A percentile compares a stretch with the other conserved stretches of the same genome.
phyloP scores from a whole-genome alignment of 148 eudicot genomes.

The Rhododendron mucronatum region DNA sequence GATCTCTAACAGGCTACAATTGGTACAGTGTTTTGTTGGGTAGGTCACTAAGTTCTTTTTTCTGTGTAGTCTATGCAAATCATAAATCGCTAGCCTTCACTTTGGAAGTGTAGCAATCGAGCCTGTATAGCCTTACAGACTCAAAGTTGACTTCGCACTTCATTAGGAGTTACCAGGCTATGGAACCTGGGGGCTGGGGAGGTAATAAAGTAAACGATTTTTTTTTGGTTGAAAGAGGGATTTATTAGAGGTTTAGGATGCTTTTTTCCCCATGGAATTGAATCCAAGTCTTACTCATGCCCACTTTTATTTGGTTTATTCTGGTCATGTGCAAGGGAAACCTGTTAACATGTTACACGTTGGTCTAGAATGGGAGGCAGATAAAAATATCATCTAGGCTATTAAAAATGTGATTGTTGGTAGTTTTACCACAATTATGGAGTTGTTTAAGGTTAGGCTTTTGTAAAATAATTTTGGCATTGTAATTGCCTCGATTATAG shows the following conservation, averaged over 20 bases:
- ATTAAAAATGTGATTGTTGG: not conserved
- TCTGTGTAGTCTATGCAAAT: not conserved
- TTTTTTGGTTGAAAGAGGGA: not conserved
- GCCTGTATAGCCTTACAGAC: not conserved
- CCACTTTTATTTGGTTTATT: not conserved
- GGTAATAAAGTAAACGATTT: not conserved
- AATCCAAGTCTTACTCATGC: not conserved
- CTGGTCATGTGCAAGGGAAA: not conserved
- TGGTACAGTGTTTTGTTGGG: not conserved
- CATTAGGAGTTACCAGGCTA: not conserved
- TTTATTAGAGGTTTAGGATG: not conserved
- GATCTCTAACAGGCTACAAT: not conserved
- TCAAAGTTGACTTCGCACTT: not conserved
- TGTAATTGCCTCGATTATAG: not conserved
- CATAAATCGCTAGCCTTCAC: not conserved
- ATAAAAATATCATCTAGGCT: not conserved
- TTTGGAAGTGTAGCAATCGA: not conserved
- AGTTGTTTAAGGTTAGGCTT: not conserved
- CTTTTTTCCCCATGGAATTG: not conserved
- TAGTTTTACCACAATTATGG: not conserved
- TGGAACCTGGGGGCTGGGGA: not conserved
- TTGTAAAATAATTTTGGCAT: not conserved
- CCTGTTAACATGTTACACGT: not conserved
- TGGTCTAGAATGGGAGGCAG: not conserved
- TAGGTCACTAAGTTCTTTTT: not conserved